These are phyloP conservation scores for Boletus reticuloceps DNA, from an alignment of 768 basidiomycete genomes.

Conservation along the genomic window DNA sequence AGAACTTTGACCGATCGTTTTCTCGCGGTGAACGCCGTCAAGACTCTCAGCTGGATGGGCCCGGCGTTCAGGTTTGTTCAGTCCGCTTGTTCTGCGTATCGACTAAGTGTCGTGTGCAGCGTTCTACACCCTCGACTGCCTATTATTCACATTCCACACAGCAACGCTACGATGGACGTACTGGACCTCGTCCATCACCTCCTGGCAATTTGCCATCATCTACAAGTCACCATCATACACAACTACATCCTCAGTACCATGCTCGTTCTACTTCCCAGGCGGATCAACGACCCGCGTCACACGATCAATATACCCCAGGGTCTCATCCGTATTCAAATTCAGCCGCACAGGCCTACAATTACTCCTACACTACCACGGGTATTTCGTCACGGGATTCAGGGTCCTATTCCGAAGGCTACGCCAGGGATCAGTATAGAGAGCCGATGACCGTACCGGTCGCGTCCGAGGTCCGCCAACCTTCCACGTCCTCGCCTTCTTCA, in stretches of 20 bases:
- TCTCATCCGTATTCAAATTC: slow-evolving; percentile 25
- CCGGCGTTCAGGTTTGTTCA: slow-evolving; percentile 30
- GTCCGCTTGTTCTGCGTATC: background rate
- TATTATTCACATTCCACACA: slow-evolving; percentile 24
- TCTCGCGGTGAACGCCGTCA: slow-evolving; percentile 24
- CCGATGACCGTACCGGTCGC: slow-evolving; percentile 1
- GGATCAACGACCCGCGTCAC: slow-evolving; percentile 24
- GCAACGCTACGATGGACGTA: slow-evolving; percentile 27
- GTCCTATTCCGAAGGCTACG: slow-evolving; percentile 14
- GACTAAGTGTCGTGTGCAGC: slow-evolving; percentile 16
- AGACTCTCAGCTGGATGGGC: slow-evolving; percentile 25
- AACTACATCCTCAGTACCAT: slow-evolving; percentile 18
- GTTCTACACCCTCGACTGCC: slow-evolving; percentile 16
- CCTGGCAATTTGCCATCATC: slow-evolving; percentile 26
- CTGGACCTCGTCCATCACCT: slow-evolving; percentile 13
- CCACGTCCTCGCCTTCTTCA: slow-evolving; percentile 30
- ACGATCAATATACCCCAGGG: slow-evolving; percentile 29
- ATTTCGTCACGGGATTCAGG: slow-evolving; percentile 21
- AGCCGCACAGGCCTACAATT: slow-evolving; percentile 19
- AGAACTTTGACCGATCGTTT: slow-evolving; percentile 23
- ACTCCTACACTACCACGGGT: slow-evolving; percentile 12
- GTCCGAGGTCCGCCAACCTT: slow-evolving; percentile 16
- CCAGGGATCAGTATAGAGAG: slow-evolving; percentile 21
- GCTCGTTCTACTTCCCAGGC: slow-evolving; percentile 28
- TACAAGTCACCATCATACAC: slow-evolving; percentile 21